Conservation (phyloP, 345 rosid species). For the Citrus unshiu region DNA sequence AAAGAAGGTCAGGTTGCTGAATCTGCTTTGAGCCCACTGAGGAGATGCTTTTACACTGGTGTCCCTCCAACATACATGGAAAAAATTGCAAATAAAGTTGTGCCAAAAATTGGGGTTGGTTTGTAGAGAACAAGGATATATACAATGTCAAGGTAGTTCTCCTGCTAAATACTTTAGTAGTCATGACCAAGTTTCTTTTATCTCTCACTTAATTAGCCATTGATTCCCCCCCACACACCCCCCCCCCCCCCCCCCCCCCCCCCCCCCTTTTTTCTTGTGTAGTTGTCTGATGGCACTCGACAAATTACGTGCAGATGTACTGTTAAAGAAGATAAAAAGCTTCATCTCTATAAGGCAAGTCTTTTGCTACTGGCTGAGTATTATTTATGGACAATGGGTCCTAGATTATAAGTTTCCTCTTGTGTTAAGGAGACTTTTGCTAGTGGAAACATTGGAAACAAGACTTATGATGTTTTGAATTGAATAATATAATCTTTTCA, state of each 20-base stretch:
- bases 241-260: too few species aligned
- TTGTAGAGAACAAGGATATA: neutral
- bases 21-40: conserved; percentile 11
- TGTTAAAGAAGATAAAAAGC: conserved; percentile 20
- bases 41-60: conserved; percentile 10
- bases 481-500: neutral
- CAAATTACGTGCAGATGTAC: conserved; percentile 38
- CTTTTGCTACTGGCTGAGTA: too few species aligned
- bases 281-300: conserved; percentile 5
- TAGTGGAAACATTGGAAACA: too few species aligned
- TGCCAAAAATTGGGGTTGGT: conserved; percentile 3
- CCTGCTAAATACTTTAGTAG: neutral
- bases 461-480: too few species aligned
- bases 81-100: neutral
- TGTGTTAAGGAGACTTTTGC: neutral
- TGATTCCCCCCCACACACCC: neutral
- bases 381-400: neutral
- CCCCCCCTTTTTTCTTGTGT: neutral
- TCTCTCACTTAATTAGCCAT: neutral
- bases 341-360: conserved; percentile 32
- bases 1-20: neutral
- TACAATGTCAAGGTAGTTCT: conserved; percentile 14
- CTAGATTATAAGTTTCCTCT: neutral
- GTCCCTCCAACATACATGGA: conserved; percentile 15
- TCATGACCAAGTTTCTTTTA: neutral